phyloP scores from a whole-genome alignment of 768 basidiomycete species.

The Trametes maxima region DNA sequence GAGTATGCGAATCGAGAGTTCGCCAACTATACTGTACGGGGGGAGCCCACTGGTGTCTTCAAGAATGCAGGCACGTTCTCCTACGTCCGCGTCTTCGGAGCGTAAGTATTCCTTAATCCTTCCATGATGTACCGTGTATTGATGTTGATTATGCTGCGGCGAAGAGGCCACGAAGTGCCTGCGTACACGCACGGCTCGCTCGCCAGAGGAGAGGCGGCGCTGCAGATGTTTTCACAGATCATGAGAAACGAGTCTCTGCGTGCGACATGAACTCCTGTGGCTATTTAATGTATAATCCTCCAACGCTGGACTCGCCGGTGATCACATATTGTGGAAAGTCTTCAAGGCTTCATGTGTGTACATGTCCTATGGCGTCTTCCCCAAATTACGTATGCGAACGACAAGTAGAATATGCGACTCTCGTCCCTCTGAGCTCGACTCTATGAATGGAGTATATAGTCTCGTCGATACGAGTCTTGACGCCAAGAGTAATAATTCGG shows the following conservation, averaged over 20 bases:
- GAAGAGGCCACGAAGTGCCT: conserved; percentile 35
- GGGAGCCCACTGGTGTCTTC: conserved; percentile 51
- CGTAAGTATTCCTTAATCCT: conserved; percentile 23
- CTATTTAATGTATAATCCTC: no score
- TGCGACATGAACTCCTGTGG: conserved; percentile 23
- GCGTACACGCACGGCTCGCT: conserved; percentile 32
- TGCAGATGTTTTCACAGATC: conserved; percentile 38
- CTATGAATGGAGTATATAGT: no score
- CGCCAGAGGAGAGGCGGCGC: conserved; percentile 28
- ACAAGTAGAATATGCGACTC: no score
- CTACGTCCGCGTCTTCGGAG: conserved; percentile 50
- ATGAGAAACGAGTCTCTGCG: conserved; percentile 30
- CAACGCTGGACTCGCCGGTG: no score
- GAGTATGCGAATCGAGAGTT: conserved; percentile 46
- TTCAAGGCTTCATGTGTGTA: no score
- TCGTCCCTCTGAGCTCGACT: no score
- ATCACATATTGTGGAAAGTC: no score
- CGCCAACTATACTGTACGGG: conserved; percentile 51
- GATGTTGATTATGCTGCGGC: background rate
- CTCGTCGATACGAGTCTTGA: no score
- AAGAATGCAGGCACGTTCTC: conserved; percentile 64
- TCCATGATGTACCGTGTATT: background rate
- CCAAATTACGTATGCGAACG: no score
- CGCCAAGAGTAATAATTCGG: no score
- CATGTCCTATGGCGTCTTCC: no score